Base-by-base conservation (phyloP, 1,284 basidiomycete species). In the Tilletia walkeri region DNA sequence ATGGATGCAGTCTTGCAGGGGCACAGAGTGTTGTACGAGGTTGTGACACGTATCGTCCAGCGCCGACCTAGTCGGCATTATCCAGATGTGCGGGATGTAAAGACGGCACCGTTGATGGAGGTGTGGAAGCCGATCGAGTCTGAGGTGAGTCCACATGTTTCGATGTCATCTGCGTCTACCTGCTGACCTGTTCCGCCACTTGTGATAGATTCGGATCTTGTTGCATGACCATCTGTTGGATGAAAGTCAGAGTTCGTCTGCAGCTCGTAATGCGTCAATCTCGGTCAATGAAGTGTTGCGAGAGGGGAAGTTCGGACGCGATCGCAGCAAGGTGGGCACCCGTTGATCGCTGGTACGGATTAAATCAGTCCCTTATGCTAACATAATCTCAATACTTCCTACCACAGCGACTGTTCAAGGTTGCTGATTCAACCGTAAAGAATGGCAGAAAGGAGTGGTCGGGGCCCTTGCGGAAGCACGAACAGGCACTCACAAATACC, bases 1-100 rank as follows among this genome's bases (percentile, higher is more conserved):
- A 84, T 99, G 67, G 91, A 95, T 79, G 96, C 96, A 24, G 92
- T 98, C n/a, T 88, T 92, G 47, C 95, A 99, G 84, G 93, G 94
- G 9, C 87, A 98, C 76, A 87, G 95, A 65, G 91, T 97, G 2
- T 88, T 96, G 0, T 94, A 92, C 80, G 96, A 99, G 84, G 92
- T 99, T 1, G 76, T 79, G 0, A 69, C 73, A 14, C 73, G 73
- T 66, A 78, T 83, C 48, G 71, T 76, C 7, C 67, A 41, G 34
- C 30, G 59, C 4, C 59, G 34, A 36, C 59, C 59, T 3, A 39
- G 59, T 39, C 34, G 59, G n/a, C 18, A 63, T 39, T 34, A 63
- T 10, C 59, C 59, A 10, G 59, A 63, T 41, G 7, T 38, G 59
- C 34, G 59, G 18, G 59, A 63, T 20, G 34, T 63, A 14, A 63